These are phyloP conservation scores for Populus trichocarpa DNA, from an alignment of 441 rosid species.

Conservation along the genomic window DNA sequence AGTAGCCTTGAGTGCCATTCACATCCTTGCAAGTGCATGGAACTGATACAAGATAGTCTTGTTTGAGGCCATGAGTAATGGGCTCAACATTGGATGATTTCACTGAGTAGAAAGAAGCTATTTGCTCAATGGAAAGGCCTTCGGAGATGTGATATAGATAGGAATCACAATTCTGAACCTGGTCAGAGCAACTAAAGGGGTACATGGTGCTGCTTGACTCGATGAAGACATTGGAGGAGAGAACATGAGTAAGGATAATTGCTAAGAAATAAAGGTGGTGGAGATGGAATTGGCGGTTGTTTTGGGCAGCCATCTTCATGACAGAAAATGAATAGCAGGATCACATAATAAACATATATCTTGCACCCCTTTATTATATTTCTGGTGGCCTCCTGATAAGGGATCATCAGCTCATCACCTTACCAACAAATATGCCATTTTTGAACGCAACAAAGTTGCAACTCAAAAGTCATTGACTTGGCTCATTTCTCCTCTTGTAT, in stretches of 20 bases:
- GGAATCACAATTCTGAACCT: conserved; percentile 19
- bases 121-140: conserved; percentile 17
- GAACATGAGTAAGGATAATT: background rate
- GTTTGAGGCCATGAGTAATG: conserved; percentile 14
- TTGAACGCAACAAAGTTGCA: background rate
- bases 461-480: background rate
- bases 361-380: too few relatives aligned
- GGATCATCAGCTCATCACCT: too few relatives aligned
- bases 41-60: conserved; percentile 29
- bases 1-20: conserved; percentile 28
- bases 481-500: background rate
- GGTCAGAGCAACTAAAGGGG: conserved; percentile 27
- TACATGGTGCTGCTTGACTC: conserved; percentile 13
- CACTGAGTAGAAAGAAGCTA: conserved; percentile 29
- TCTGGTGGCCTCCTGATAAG: background rate
- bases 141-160: conserved; percentile 30
- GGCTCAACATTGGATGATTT: conserved; percentile 22
- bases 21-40: conserved; percentile 37
- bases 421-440: background rate
- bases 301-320: conserved; percentile 20
- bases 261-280: conserved; percentile 5
- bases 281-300: conserved; percentile 1
- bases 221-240: conserved; percentile 6
- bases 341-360: background rate
- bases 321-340: background rate